Percentiles rank a stretch among this genome's conserved stretches.
These are phyloP conservation scores for Acanthamoeba castellanii DNA, from an alignment of 208 protist species.

Conservation along the genomic window DNA sequence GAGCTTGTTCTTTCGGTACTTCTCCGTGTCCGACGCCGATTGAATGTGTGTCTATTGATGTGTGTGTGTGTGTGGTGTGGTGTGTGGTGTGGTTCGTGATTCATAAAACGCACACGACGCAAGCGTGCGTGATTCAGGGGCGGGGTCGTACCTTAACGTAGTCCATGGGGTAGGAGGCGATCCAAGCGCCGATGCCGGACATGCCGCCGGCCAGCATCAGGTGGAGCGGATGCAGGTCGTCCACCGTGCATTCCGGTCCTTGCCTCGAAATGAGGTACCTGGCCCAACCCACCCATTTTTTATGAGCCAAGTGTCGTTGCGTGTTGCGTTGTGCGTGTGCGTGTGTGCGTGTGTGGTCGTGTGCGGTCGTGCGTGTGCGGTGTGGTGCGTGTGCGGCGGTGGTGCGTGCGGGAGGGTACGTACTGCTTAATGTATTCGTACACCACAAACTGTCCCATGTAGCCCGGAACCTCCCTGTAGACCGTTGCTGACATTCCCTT, in stretches of 20 bases:
- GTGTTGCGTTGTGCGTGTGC: too few relatives aligned
- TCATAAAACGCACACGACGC: too few relatives aligned
- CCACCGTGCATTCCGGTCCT: neutral
- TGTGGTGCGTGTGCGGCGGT: too few relatives aligned
- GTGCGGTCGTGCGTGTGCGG: too few relatives aligned
- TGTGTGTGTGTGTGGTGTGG: too few relatives aligned
- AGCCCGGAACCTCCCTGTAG: constrained; percentile 30
- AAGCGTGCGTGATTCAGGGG: neutral
- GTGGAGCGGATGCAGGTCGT: constrained; percentile 51
- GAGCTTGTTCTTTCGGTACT: constrained; percentile 34
- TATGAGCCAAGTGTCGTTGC: neutral
- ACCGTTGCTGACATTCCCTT: constrained; percentile 29
- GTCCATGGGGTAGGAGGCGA: constrained; percentile 63
- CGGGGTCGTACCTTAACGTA: neutral
- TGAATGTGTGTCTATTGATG: constrained; percentile 26
- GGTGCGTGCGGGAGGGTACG: neutral
- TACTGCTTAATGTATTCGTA: constrained; percentile 36
- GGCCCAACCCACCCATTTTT: neutral
- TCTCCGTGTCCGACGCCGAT: constrained; percentile 2
- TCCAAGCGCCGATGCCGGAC: constrained; percentile 64
- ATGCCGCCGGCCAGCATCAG: constrained; percentile 69
- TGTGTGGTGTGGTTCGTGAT: too few relatives aligned
- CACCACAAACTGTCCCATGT: constrained; percentile 52
- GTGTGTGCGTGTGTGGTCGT: neutral
- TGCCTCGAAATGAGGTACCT: neutral